These are phyloP conservation scores for Apodospora peruviana DNA, from an alignment of 495 filamentous ascomycete species.

Conservation along the genomic window DNA sequence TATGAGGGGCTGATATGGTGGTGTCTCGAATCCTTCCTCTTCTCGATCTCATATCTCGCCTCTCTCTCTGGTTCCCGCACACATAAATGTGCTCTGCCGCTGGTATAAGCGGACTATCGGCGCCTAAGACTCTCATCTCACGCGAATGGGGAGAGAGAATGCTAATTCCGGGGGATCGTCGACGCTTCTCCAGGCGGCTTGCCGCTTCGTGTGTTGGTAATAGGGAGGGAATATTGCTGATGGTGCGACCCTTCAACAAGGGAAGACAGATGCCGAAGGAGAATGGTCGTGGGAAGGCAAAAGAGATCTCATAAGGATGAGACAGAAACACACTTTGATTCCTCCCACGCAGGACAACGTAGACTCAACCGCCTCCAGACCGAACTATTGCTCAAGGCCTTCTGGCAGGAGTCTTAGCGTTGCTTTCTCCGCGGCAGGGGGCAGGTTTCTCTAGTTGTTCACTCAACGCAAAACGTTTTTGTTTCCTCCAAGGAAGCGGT, in stretches of 20 bases:
- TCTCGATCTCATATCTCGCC: background rate
- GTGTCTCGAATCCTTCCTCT: background rate
- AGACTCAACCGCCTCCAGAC: background rate
- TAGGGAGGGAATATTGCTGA: background rate
- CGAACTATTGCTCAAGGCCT: background rate
- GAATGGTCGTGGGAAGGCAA: background rate
- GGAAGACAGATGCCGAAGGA: too few relatives aligned
- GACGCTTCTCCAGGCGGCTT: background rate
- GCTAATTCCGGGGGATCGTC: background rate
- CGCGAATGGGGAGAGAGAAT: background rate
- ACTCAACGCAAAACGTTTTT: background rate
- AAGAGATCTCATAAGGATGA: background rate
- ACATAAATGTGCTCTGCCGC: background rate
- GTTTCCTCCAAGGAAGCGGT: too few relatives aligned
- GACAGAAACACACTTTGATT: background rate
- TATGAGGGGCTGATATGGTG: background rate
- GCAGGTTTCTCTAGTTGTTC: background rate
- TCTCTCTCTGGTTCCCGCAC: background rate
- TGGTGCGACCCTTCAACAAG: background rate
- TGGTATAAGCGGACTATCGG: background rate
- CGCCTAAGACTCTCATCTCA: background rate
- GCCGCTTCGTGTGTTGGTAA: background rate
- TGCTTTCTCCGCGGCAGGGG: background rate
- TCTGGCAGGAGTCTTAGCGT: background rate
- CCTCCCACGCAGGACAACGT: background rate